Evolutionary conservation across 1,284 basidiomycete species (phyloP).

Genomic region (Ceratobasidium sp.): DNA sequence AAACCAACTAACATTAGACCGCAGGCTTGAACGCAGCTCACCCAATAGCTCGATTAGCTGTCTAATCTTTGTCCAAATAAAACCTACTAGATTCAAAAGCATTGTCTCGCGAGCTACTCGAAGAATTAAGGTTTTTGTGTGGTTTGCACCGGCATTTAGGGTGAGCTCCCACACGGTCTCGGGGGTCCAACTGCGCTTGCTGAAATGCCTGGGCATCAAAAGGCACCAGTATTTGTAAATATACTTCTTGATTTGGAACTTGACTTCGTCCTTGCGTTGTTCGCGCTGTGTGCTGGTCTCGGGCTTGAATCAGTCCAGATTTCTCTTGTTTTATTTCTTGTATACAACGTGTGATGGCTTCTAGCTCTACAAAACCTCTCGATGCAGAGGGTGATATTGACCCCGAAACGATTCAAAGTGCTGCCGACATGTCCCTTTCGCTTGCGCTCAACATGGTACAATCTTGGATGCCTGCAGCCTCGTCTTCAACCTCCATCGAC

Average conservation of each 20-base stretch:
- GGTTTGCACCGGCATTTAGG: too few species aligned
- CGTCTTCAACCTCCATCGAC: constrained; percentile 49
- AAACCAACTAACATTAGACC: too few species aligned
- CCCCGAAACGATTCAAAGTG: constrained; percentile 55
- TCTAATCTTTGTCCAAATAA: too few species aligned
- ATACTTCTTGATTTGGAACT: constrained; percentile 25
- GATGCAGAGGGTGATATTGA: constrained; percentile 42
- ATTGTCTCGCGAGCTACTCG: too few species aligned
- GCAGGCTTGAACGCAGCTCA: too few species aligned
- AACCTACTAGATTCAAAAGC: too few species aligned
- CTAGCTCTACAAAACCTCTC: constrained; percentile 3
- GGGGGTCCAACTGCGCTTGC: constrained; percentile 17
- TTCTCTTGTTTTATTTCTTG: constrained; percentile 24
- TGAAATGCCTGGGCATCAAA: constrained; percentile 3
- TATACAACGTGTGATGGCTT: constrained; percentile 12
- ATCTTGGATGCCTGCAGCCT: constrained; percentile 69
- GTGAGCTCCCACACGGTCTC: neutral
- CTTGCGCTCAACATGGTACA: constrained; percentile 74
- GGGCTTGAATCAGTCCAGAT: neutral
- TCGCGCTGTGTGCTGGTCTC: neutral
- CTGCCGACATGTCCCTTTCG: constrained; percentile 78
- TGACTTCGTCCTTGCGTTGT: neutral
- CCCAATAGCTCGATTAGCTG: too few species aligned
- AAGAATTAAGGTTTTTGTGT: too few species aligned
- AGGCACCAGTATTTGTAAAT: constrained; percentile 16